phyloP scores from a whole-genome alignment of 2,329 filamentous ascomycete genomes.

The Pezicula neosporulosa region DNA sequence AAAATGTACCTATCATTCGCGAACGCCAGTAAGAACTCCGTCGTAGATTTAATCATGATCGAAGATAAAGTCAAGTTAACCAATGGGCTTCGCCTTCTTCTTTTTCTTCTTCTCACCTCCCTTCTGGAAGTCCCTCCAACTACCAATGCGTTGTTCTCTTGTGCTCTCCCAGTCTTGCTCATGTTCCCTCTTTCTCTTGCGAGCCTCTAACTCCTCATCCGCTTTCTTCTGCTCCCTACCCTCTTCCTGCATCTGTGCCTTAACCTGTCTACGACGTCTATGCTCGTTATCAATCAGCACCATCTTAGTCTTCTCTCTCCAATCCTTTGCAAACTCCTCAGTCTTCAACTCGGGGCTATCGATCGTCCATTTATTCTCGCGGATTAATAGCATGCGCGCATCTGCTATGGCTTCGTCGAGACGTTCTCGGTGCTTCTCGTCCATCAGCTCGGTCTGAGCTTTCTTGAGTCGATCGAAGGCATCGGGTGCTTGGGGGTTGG shows the following conservation, averaged over 20 bases:
- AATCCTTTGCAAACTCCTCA: conserved; percentile 76
- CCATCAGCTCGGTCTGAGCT: conserved; percentile 84
- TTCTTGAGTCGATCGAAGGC: conserved; percentile 97
- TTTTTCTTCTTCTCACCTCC: conserved; percentile 62
- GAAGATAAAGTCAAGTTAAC: conserved; percentile 7
- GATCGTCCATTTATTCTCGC: conserved; percentile 88
- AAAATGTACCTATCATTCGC: no score
- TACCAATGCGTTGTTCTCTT: conserved; percentile 84
- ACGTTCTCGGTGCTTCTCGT: conserved; percentile 83
- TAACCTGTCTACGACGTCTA: conserved; percentile 76
- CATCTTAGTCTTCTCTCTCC: conserved; percentile 85
- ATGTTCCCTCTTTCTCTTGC: conserved; percentile 85
- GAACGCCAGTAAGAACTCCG: no score
- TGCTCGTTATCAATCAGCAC: conserved; percentile 94
- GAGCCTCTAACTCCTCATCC: conserved; percentile 78
- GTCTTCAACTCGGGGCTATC: conserved; percentile 86
- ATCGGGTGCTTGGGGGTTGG: conserved; percentile 85
- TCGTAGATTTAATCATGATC: no score
- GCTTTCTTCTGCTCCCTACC: conserved; percentile 81
- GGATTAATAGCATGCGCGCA: conserved; percentile 89
- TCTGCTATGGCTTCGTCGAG: conserved; percentile 96
- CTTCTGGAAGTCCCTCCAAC: conserved; percentile 91
- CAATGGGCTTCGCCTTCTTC: conserved; percentile 45
- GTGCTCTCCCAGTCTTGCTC: conserved; percentile 95
- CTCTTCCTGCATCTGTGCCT: conserved; percentile 95